Evolutionary conservation across 1,284 basidiomycete genomes (phyloP).

Genomic region (Xerocomus tenax): DNA sequence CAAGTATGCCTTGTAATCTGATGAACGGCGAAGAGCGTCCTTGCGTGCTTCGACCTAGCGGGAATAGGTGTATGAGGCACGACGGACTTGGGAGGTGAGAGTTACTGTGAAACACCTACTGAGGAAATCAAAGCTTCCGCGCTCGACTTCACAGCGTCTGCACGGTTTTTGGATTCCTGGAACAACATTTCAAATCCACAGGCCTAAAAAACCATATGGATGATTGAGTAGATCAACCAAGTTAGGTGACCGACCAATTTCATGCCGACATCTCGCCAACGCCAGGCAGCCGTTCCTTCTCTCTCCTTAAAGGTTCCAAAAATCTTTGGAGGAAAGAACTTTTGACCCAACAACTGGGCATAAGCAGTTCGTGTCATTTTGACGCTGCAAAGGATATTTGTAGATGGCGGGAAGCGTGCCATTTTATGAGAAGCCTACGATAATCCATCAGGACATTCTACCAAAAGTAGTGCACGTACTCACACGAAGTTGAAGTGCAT

Average conservation of each 20-base stretch:
- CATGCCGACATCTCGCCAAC: constrained; percentile 80
- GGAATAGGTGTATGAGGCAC: neutral
- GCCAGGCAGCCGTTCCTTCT: constrained; percentile 56
- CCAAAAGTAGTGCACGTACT: constrained; percentile 23
- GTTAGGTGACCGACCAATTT: constrained; percentile 54
- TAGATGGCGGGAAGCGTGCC: constrained; percentile 74
- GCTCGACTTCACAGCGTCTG: constrained; percentile 32
- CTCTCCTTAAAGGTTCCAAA: constrained; percentile 71
- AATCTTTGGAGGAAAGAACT: constrained; percentile 83
- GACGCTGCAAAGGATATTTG: constrained; percentile 52
- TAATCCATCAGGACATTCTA: constrained; percentile 4
- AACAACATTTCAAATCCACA: constrained; percentile 94
- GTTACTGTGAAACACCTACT: constrained; percentile 33
- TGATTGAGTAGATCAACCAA: neutral
- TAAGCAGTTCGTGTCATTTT: constrained; percentile 84
- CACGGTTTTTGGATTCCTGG: constrained; percentile 62
- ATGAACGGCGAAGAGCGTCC: constrained; percentile 54
- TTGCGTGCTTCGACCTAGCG: constrained; percentile 51
- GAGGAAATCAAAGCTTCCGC: constrained; percentile 38
- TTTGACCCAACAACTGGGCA: constrained; percentile 85
- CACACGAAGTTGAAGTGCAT: constrained; percentile 80
- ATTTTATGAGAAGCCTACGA: constrained; percentile 74
- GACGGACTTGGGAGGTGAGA: neutral
- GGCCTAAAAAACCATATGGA: constrained; percentile 41
- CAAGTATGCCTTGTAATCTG: constrained; percentile 64